Evolutionary conservation across 306 rosid genomes (phyloP).

Genomic region (Medicago truncatula): DNA sequence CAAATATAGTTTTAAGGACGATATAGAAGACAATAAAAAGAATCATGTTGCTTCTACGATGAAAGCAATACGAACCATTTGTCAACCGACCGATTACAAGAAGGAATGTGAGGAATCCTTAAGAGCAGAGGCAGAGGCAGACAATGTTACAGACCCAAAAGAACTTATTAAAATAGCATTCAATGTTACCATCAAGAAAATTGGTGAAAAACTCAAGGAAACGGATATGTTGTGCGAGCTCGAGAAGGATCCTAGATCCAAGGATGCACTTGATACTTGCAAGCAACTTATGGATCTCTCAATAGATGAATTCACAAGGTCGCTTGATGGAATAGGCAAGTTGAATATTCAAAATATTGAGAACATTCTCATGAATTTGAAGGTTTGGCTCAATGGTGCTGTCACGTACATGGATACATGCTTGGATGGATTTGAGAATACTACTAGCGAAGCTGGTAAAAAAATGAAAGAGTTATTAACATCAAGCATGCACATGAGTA

Average conservation of each 20-base stretch:
- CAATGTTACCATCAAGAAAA: slow-evolving; percentile 42
- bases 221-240: no score
- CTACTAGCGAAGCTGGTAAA: slow-evolving; percentile 47
- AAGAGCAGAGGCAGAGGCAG: slow-evolving; percentile 13
- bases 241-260: slow-evolving; percentile 71
- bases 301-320: slow-evolving; percentile 49
- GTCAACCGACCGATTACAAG: slow-evolving; percentile 64
- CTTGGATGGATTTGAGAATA: slow-evolving; percentile 68
- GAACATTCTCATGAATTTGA: slow-evolving; percentile 52
- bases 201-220: slow-evolving; percentile 41
- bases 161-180: slow-evolving; percentile 49
- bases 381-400: slow-evolving; percentile 77
- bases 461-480: slow-evolving; percentile 58
- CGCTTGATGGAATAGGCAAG: slow-evolving; percentile 40
- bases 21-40: not conserved
- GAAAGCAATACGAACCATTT: slow-evolving; percentile 44
- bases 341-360: slow-evolving; percentile 43
- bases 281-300: slow-evolving; percentile 62
- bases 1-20: not conserved
- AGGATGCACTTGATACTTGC: slow-evolving; percentile 68
- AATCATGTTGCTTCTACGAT: not conserved
- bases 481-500: slow-evolving; percentile 54
- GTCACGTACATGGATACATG: slow-evolving; percentile 81
- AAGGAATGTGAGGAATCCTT: slow-evolving; percentile 32
- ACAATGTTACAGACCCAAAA: slow-evolving; percentile 30